Percentiles rank a stretch among this genome's conserved stretches.
Evolutionary conservation across 2,329 filamentous ascomycete genomes (phyloP).

Genomic region (Penicillium sp.): DNA sequence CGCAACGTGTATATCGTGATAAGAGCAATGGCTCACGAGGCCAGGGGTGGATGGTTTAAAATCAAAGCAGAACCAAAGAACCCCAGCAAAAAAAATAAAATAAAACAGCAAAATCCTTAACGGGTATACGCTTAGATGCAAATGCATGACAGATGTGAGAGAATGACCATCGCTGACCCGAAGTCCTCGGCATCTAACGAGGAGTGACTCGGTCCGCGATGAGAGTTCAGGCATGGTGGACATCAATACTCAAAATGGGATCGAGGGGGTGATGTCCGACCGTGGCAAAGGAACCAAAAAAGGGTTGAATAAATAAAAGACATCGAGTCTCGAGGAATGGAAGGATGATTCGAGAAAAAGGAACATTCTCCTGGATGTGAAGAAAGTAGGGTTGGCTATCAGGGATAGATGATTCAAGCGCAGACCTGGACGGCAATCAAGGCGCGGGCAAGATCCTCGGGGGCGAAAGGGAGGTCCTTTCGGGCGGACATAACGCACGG

Average conservation of each 20-base stretch:
- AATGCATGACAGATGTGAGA: constrained; percentile 12
- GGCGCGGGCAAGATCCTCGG: constrained; percentile 38
- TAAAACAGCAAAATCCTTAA: constrained; percentile 11
- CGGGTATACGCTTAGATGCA: constrained; percentile 34
- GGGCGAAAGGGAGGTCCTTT: constrained; percentile 32
- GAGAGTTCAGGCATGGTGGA: not conserved
- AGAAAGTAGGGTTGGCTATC: constrained; percentile 6
- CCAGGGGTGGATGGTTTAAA: not conserved
- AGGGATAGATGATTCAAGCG: constrained; percentile 8
- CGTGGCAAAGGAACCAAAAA: not conserved
- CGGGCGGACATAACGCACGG: constrained; percentile 22
- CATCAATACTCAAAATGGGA: not conserved
- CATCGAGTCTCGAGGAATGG: constrained; percentile 12
- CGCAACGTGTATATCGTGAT: not conserved
- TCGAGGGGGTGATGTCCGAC: not conserved
- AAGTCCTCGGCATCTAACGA: constrained; percentile 1
- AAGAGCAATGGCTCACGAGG: not conserved
- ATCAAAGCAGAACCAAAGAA: not conserved
- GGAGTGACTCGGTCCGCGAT: not conserved
- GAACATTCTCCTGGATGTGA: constrained; percentile 21
- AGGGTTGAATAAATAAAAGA: constrained; percentile 3
- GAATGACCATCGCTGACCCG: not conserved
- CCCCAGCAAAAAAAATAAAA: constrained; percentile 7
- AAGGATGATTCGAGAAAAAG: constrained; percentile 7
- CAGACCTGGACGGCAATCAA: constrained; percentile 39